Evolutionary conservation across 805 yeast species (phyloP).

Genomic region (Wilhelminamyces savonicus): DNA sequence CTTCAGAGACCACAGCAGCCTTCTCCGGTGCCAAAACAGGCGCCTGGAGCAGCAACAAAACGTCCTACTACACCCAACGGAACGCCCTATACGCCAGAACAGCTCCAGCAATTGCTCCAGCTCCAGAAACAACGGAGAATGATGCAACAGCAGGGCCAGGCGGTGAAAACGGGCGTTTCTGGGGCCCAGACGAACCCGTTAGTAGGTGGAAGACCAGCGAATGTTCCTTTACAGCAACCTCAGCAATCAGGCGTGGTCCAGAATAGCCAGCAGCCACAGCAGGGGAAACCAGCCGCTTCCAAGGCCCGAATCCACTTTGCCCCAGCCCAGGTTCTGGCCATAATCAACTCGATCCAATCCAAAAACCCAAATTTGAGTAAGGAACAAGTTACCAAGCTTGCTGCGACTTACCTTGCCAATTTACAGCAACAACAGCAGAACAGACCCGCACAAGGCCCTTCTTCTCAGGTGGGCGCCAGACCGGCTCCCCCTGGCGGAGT

Average conservation of each 20-base stretch:
- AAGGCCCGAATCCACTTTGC: conserved; percentile 41
- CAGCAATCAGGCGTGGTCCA: too few relatives aligned
- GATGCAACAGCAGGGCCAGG: conserved; percentile 41
- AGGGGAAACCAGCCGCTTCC: conserved; percentile 7
- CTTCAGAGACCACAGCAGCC: conserved; percentile 2
- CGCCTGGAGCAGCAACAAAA: conserved; percentile 9
- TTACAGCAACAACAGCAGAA: conserved; percentile 48
- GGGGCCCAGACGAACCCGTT: too few relatives aligned
- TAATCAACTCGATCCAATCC: conserved; percentile 57
- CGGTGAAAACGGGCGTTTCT: too few relatives aligned
- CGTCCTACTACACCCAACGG: conserved; percentile 48
- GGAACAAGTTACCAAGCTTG: conserved; percentile 60
- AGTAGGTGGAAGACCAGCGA: too few relatives aligned
- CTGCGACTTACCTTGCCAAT: conserved; percentile 57
- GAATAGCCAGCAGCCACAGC: conserved; percentile 24
- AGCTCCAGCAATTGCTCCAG: conserved; percentile 51
- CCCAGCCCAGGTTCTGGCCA: conserved; percentile 60
- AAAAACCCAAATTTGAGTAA: conserved; percentile 58
- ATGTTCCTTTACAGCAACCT: too few relatives aligned
- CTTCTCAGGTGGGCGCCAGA: not conserved
- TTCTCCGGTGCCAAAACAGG: not conserved
- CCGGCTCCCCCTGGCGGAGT: too few relatives aligned
- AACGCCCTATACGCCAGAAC: conserved; percentile 54
- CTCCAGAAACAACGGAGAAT: conserved; percentile 45
- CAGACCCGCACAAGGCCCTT: conserved; percentile 9